Evolutionary conservation across 495 filamentous ascomycete genomes (phyloP).

Genomic region (Penicillium crystallinum): DNA sequence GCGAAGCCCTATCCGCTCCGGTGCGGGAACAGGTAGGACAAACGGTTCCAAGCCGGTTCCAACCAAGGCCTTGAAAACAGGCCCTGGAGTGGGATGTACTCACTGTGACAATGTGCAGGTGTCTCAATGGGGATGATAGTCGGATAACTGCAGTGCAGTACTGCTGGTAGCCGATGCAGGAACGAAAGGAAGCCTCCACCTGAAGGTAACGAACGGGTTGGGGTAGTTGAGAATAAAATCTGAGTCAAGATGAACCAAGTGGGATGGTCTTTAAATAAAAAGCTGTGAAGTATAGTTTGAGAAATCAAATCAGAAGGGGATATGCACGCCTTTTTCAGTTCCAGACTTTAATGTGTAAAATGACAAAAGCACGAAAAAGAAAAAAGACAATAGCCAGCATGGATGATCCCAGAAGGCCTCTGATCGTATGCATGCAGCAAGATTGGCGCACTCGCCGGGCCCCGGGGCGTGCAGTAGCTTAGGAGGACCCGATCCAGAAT

Average conservation of each 20-base stretch:
- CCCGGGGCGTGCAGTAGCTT: slow-evolving; percentile 9
- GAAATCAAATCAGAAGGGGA: slow-evolving; percentile 11
- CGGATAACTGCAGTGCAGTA: slow-evolving; percentile 19
- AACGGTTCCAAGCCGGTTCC: slow-evolving; percentile 1
- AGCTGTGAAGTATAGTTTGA: background rate
- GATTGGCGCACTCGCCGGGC: slow-evolving; percentile 9
- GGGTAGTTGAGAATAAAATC: slow-evolving; percentile 23
- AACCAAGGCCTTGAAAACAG: slow-evolving; percentile 21
- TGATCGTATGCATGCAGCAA: slow-evolving; percentile 15
- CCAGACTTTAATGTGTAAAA: slow-evolving; percentile 1
- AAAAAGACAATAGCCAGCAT: slow-evolving; percentile 16
- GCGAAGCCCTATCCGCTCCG: slow-evolving; percentile 2
- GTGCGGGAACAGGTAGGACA: slow-evolving; percentile 16
- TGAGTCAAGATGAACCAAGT: slow-evolving; percentile 6
- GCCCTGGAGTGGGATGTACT: slow-evolving; percentile 10
- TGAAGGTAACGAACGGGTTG: slow-evolving; percentile 14
- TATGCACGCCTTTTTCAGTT: slow-evolving; percentile 16
- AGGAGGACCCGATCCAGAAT: slow-evolving; percentile 12
- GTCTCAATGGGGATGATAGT: background rate
- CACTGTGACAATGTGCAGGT: slow-evolving; percentile 9
- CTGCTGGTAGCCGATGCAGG: slow-evolving; percentile 24
- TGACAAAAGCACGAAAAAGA: slow-evolving; percentile 4
- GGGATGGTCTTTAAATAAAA: slow-evolving; percentile 9
- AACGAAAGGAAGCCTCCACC: slow-evolving; percentile 15
- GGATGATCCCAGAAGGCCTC: slow-evolving; percentile 35